Conservation (phyloP, 2,329 filamentous ascomycete genomes). For the Metarhizium brunneum region DNA sequence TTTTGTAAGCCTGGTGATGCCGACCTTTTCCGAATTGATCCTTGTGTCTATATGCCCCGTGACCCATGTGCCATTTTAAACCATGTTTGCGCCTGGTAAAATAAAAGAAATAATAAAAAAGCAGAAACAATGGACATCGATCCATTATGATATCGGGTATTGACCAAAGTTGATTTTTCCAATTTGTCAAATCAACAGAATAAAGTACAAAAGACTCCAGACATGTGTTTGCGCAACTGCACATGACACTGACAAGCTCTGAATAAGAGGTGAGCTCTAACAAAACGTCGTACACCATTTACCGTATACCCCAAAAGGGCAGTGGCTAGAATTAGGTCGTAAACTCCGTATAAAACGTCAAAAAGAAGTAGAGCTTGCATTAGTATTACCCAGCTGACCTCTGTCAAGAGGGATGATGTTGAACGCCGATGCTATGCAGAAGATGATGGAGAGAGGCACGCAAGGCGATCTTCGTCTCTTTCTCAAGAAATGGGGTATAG, state of each 20-base stretch:
- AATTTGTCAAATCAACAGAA: neutral
- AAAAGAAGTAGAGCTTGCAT: neutral
- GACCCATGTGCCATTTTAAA: neutral
- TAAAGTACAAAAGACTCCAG: neutral
- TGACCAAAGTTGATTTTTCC: neutral
- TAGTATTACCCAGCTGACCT: neutral
- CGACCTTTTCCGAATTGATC: neutral
- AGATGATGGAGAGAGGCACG: neutral
- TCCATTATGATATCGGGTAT: neutral
- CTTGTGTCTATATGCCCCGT: neutral
- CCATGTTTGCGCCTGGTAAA: neutral
- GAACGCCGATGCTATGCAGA: slow-evolving; percentile 7
- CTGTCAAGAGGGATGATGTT: neutral
- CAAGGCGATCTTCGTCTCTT: neutral
- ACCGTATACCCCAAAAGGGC: neutral
- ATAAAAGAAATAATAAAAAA: neutral
- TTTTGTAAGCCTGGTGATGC: neutral
- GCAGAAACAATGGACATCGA: neutral
- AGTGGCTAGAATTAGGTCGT: neutral
- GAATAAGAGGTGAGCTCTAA: neutral
- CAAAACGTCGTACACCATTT: neutral
- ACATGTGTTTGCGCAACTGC: neutral
- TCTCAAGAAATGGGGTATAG: neutral
- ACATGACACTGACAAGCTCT: neutral
- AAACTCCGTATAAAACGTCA: neutral